A percentile compares a stretch with the other conserved stretches of the same genome.
Conservation (phyloP, 2,329 filamentous ascomycete genomes). For the Diaporthe amygdali region DNA sequence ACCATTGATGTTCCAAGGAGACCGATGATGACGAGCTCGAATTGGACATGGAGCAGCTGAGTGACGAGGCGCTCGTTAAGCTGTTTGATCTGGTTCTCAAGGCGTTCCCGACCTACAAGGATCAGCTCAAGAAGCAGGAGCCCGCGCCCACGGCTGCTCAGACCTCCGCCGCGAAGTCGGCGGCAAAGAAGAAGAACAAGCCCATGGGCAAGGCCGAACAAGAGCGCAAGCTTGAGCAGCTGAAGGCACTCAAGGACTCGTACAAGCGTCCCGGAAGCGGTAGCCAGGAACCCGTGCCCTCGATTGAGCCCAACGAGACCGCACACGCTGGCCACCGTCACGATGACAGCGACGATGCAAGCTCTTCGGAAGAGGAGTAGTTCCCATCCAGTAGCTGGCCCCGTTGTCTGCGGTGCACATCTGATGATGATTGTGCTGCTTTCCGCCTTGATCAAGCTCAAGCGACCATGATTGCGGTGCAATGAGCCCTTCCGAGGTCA, state of each 20-base stretch:
- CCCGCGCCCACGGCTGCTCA: constrained; percentile 29
- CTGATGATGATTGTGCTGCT: neutral
- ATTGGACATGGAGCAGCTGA: constrained; percentile 63
- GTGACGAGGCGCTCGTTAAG: constrained; percentile 58
- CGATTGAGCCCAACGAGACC: constrained; percentile 41
- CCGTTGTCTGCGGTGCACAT: too few relatives aligned
- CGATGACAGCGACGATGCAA: constrained; percentile 57
- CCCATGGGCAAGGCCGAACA: constrained; percentile 78
- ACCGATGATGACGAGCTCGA: constrained; percentile 65
- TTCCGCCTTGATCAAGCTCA: neutral
- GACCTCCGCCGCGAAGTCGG: constrained; percentile 33
- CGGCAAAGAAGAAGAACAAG: constrained; percentile 75
- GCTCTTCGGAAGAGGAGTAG: constrained; percentile 53
- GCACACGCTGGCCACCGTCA: constrained; percentile 10
- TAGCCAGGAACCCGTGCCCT: constrained; percentile 50
- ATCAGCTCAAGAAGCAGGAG: constrained; percentile 38
- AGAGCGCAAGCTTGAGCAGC: constrained; percentile 68
- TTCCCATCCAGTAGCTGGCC: neutral
- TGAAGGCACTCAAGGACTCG: constrained; percentile 64
- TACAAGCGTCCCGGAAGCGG: constrained; percentile 52
- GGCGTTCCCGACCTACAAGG: constrained; percentile 42
- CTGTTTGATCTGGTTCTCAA: constrained; percentile 52
- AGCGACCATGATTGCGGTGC: neutral
- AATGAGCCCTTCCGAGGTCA: neutral
- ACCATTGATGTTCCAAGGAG: constrained; percentile 46